Conservation (phyloP, 345 rosid species). For the Syzygium aromaticum region DNA sequence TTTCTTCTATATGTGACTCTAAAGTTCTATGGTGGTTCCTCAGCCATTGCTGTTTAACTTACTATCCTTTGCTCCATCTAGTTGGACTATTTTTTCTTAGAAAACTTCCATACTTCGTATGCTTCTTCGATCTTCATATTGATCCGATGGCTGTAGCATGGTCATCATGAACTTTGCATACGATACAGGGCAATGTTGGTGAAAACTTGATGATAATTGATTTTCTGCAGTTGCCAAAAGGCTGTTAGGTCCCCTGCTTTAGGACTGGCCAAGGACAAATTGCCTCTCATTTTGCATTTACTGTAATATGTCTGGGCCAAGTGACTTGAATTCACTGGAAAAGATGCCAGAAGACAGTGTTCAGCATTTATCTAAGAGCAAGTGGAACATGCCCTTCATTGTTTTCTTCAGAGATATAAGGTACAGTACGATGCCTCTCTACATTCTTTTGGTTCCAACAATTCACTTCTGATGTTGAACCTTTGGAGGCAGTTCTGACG, state of each 20-base stretch:
- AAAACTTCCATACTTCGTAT: neutral
- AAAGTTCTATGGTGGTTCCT: neutral
- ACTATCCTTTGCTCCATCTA: neutral
- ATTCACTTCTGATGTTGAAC: neutral
- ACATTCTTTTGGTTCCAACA: neutral
- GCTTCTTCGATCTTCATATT: neutral
- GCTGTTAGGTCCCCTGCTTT: neutral
- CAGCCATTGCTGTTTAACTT: neutral
- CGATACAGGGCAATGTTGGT: neutral
- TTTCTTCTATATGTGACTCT: neutral
- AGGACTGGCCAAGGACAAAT: neutral
- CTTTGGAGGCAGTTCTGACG: neutral
- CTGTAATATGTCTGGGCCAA: neutral
- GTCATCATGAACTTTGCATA: neutral
- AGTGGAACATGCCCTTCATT: constrained; percentile 38
- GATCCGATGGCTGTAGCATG: neutral
- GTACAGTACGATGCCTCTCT: constrained; percentile 11
- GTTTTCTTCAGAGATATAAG: constrained; percentile 74
- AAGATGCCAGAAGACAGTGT: neutral
- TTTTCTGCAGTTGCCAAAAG: neutral
- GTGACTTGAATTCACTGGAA: neutral
- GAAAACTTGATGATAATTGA: neutral
- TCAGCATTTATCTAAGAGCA: constrained; percentile 1
- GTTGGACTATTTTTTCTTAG: neutral
- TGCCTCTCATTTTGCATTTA: neutral